A percentile compares a stretch with the other conserved stretches of the same genome.
These are phyloP conservation scores for Alternaria rosae DNA, from an alignment of 2,329 filamentous ascomycete species.

Conservation along the genomic window DNA sequence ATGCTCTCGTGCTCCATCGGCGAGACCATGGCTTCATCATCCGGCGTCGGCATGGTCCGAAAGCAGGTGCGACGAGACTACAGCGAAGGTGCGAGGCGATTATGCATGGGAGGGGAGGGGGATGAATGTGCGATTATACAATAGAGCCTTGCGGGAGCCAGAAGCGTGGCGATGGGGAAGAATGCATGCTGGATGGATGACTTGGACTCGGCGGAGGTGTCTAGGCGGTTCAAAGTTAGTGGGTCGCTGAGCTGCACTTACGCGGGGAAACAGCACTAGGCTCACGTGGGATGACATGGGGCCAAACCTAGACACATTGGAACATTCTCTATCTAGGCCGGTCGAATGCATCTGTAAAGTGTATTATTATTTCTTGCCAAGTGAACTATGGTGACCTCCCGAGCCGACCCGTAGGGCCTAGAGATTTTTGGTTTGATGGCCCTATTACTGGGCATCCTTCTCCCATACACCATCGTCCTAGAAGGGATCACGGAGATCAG, in stretches of 20 bases:
- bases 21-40: slow-evolving; percentile 50
- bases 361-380: not conserved
- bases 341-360: not conserved
- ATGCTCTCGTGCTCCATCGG: slow-evolving; percentile 52
- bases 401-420: not conserved
- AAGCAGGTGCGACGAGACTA: slow-evolving; percentile 37
- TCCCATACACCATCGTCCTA: not conserved
- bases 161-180: slow-evolving; percentile 17
- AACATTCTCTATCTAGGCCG: not conserved
- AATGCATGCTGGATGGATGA: slow-evolving; percentile 17
- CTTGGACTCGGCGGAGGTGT: slow-evolving; percentile 25
- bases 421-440: not conserved
- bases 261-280: slow-evolving; percentile 37
- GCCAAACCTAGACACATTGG: not conserved
- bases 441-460: not conserved
- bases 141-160: slow-evolving; percentile 12
- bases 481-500: not conserved
- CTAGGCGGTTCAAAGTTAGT: slow-evolving; percentile 21
- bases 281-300: slow-evolving; percentile 29
- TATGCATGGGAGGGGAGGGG: slow-evolving; percentile 28
- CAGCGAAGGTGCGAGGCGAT: slow-evolving; percentile 20
- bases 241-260: slow-evolving; percentile 29
- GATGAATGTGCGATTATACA: slow-evolving; percentile 14
- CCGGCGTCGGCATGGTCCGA: slow-evolving; percentile 60
- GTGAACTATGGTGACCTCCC: not conserved